Evolutionary conservation across 2,329 filamentous ascomycete genomes (phyloP), one percentile per base, ranked within the genome.

Genomic region (Fusarium nanum): DNA sequence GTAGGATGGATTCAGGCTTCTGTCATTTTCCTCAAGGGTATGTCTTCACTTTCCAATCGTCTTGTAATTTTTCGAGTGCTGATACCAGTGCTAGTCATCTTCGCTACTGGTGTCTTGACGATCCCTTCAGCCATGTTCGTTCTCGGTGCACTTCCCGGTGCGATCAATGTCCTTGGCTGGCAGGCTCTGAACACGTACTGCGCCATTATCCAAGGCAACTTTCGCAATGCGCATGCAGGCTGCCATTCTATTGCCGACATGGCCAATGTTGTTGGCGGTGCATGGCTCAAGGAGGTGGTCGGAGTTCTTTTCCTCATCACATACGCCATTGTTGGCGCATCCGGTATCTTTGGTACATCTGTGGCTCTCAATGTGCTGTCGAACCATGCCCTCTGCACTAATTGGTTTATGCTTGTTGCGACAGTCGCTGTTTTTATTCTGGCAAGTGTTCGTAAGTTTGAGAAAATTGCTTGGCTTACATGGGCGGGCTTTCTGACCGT

Each of bases 361-460:
- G 86, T 86, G 1, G 88, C 83, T 0, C 78, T 91, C 55, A 91
- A 91, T 70, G 86, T 87, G 1, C 80, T 91, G 3, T 88, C 86
- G 0, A 80, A 81, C 30, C 88, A 90, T 70, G 84, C 84, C 6
- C 79, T 85, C 6, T 91, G 88, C 72, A 89, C 88, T 0, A 87
- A 87, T 18, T 87, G 82, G 80, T 90, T 83, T 77, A 82, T 83
- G 11, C 81, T 89, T 27, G 76, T 90, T 6, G 85, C 86, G 0
- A 84, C 86, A 1, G 72, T 84, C 3, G 77, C 84, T 10, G 82
- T 88, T 11, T 84, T 84, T 27, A 67, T 81, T 1, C 80, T 83
- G 8, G 86, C 87, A 2, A 85, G 83, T 27, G 82, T 88, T 7
- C 84, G 72, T 54, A 76, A 67, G 67, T 78, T 61, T 54, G 76